phyloP scores from a whole-genome alignment of 1,139 yeast genomes.

The Arxiozyma bovina region DNA sequence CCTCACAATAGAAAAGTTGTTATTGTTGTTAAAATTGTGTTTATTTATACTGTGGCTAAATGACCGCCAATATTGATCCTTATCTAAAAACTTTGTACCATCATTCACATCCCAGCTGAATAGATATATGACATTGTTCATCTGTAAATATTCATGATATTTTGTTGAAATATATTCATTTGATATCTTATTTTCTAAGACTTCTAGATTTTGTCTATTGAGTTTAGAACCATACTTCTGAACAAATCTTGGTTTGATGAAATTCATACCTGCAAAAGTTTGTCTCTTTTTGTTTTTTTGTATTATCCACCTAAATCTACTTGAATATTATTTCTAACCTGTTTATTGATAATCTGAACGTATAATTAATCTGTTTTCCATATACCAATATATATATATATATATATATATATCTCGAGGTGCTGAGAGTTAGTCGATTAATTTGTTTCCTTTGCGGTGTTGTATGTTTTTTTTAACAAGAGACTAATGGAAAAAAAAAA shows the following conservation, averaged over 20 bases:
- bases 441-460: no score
- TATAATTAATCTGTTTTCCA: neutral
- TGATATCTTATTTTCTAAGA: conserved; percentile 4
- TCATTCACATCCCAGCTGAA: conserved; percentile 5
- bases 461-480: no score
- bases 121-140: conserved; percentile 6
- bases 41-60: neutral
- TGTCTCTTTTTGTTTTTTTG: neutral
- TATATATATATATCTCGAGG: no score
- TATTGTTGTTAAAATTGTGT: neutral
- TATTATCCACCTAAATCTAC: neutral
- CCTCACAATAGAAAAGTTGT: neutral
- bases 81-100: neutral
- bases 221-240: conserved; percentile 2
- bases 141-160: conserved; percentile 4
- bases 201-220: neutral
- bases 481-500: no score
- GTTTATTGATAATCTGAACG: no score
- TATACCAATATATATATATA: no score
- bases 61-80: neutral
- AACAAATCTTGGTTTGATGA: conserved; percentile 5
- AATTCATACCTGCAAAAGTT: neutral
- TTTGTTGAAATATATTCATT: neutral
- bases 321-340: neutral
- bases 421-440: no score